Conservation (phyloP, 1,284 basidiomycete genomes). For the Ganoderma lingzhi region DNA sequence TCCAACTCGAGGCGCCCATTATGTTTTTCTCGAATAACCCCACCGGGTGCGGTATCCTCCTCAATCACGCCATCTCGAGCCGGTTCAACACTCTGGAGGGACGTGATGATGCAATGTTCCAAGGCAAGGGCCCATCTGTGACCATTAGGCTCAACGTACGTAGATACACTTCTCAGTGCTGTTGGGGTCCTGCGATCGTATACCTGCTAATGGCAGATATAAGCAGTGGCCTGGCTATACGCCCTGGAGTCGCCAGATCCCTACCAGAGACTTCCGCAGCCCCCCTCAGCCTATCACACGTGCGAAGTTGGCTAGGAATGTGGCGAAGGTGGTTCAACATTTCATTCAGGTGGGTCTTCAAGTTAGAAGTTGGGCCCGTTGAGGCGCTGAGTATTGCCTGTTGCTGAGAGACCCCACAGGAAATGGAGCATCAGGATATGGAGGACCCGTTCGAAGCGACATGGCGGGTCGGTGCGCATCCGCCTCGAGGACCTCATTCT, state of each 20-base stretch:
- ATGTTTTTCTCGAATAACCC: conserved; percentile 63
- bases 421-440: conserved; percentile 44
- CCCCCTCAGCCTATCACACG: conserved; percentile 72
- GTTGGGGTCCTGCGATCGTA: neutral
- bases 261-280: conserved; percentile 77
- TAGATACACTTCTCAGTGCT: conserved; percentile 20
- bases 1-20: conserved; percentile 66
- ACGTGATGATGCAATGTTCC: conserved; percentile 70
- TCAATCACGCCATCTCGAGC: conserved; percentile 59
- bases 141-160: conserved; percentile 75
- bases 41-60: conserved; percentile 61
- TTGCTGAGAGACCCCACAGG: conserved; percentile 44
- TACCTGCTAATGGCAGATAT: neutral
- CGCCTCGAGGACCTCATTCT: conserved; percentile 69
- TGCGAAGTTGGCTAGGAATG: conserved; percentile 48
- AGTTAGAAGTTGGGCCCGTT: neutral
- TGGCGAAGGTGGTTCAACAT: conserved; percentile 47
- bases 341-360: conserved; percentile 45
- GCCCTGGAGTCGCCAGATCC: conserved; percentile 81
- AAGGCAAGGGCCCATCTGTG: conserved; percentile 75
- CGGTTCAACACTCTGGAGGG: conserved; percentile 51
- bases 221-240: conserved; percentile 78
- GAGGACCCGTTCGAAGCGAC: conserved; percentile 58
- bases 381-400: neutral
- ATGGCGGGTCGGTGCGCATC: conserved; percentile 72